Conservation (phyloP, 306 rosid genomes). For the Lagenaria siceraria region DNA sequence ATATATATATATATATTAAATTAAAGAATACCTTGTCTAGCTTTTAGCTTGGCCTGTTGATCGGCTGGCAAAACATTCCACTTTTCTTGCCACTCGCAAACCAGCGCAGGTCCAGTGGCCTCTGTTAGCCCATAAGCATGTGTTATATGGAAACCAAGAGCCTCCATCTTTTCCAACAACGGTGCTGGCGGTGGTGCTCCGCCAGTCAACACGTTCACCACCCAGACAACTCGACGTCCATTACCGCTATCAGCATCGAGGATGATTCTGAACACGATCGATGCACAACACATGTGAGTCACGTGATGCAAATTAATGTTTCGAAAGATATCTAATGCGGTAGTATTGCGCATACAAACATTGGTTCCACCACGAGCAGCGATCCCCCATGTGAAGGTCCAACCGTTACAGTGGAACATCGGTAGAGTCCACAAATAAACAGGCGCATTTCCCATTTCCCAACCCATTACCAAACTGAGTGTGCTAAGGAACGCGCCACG, state of each 20-base stretch:
- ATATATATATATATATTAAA: too few relatives aligned
- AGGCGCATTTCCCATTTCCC: slow-evolving; percentile 80
- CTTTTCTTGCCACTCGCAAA: slow-evolving; percentile 76
- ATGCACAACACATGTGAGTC: slow-evolving; percentile 95
- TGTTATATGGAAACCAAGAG: slow-evolving; percentile 64
- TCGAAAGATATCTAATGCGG: slow-evolving; percentile 43
- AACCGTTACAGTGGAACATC: slow-evolving; percentile 92
- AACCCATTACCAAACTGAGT: slow-evolving; percentile 45
- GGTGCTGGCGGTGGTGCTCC: slow-evolving; percentile 83
- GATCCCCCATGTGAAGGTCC: slow-evolving; percentile 95
- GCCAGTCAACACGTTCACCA: slow-evolving; percentile 63
- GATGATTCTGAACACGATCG: slow-evolving; percentile 57
- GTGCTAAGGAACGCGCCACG: slow-evolving; percentile 84
- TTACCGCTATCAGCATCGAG: slow-evolving; percentile 35
- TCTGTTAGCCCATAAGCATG: slow-evolving; percentile 84
- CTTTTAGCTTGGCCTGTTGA: slow-evolving; percentile 45
- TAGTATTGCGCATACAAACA: slow-evolving; percentile 47
- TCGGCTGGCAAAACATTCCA: slow-evolving; percentile 39
- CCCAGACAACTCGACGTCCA: slow-evolving; percentile 1
- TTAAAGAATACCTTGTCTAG: too few relatives aligned
- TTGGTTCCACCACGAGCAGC: slow-evolving; percentile 92
- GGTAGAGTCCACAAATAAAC: slow-evolving; percentile 83
- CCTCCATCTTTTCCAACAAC: slow-evolving; percentile 37
- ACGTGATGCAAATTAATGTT: slow-evolving; percentile 40
- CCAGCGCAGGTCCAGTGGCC: slow-evolving; percentile 86